Conservation (phyloP, 2,329 filamentous ascomycete genomes). For the Meredithiella fracta region DNA sequence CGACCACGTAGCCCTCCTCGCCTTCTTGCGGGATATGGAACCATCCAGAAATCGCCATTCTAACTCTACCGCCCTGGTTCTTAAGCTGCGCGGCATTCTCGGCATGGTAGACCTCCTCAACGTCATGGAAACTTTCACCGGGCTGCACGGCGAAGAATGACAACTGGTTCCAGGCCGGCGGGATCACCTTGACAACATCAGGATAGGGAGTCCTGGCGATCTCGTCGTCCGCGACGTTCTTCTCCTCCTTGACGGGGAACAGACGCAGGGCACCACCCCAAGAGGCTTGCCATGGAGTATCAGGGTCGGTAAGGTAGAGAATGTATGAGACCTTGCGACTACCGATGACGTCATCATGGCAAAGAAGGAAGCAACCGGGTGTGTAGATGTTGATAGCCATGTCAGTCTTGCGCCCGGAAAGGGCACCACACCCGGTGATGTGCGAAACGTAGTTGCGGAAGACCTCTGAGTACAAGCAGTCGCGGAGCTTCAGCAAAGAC, state of each 20-base stretch:
- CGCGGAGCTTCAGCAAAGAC: conserved; percentile 77
- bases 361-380: conserved; percentile 84
- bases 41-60: conserved; percentile 98
- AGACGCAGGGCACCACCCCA: conserved; percentile 88
- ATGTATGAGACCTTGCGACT: conserved; percentile 93
- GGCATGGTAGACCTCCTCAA: conserved; percentile 86
- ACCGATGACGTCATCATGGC: conserved; percentile 98
- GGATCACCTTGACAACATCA: conserved; percentile 66
- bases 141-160: conserved; percentile 97
- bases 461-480: conserved; percentile 77
- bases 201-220: conserved; percentile 66
- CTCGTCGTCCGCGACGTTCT: conserved; percentile 48
- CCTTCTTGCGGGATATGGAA: conserved; percentile 94
- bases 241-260: conserved; percentile 53
- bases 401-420: conserved; percentile 90
- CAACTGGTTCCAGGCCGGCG: conserved; percentile 91
- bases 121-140: conserved; percentile 97
- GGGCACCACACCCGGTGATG: conserved; percentile 69
- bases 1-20: conserved; percentile 79
- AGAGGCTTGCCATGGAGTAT: conserved; percentile 71
- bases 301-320: conserved; percentile 84
- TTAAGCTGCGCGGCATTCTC: conserved; percentile 40
- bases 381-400: conserved; percentile 99
- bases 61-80: conserved; percentile 58
- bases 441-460: conserved; percentile 81